A percentile compares a stretch with the other conserved stretches of the same genome.
Conservation (phyloP, 2,329 filamentous ascomycete species). For the Colletotrichum sidae region DNA sequence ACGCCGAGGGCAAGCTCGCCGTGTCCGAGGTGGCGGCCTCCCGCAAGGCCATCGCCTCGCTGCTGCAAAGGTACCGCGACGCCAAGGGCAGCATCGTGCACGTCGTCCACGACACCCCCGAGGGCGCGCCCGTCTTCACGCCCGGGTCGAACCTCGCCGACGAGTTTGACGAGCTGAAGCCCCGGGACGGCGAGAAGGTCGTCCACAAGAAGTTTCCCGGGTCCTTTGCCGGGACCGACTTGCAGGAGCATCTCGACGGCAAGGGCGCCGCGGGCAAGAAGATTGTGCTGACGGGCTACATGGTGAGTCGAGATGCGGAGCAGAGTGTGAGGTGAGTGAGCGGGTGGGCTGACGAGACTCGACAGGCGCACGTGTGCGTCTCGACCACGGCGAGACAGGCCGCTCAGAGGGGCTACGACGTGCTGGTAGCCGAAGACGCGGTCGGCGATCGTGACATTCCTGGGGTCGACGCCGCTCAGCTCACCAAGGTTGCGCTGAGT, state of each 20-base stretch:
- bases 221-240: constrained; percentile 69
- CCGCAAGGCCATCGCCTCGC: constrained; percentile 65
- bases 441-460: constrained; percentile 76
- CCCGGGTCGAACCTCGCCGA: constrained; percentile 68
- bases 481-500: constrained; percentile 62
- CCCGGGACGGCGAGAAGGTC: constrained; percentile 65
- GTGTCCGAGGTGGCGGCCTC: constrained; percentile 65
- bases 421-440: constrained; percentile 70
- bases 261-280: constrained; percentile 65
- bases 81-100: constrained; percentile 66
- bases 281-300: constrained; percentile 71
- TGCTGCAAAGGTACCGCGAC: constrained; percentile 71
- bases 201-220: constrained; percentile 69
- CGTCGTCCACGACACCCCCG: constrained; percentile 68
- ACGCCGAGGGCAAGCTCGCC: constrained; percentile 67
- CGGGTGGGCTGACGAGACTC: neutral
- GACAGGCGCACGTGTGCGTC: constrained; percentile 73
- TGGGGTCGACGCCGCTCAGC: constrained; percentile 65
- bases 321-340: too few species aligned
- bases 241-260: constrained; percentile 64
- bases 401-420: constrained; percentile 71
- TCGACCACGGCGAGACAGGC: constrained; percentile 73
- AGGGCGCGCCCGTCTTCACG: constrained; percentile 75
- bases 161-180: constrained; percentile 70
- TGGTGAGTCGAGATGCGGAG: constrained; percentile 50